Base-by-base conservation (phyloP, 257 asterid species). In the Lithospermum erythrorhizon region DNA sequence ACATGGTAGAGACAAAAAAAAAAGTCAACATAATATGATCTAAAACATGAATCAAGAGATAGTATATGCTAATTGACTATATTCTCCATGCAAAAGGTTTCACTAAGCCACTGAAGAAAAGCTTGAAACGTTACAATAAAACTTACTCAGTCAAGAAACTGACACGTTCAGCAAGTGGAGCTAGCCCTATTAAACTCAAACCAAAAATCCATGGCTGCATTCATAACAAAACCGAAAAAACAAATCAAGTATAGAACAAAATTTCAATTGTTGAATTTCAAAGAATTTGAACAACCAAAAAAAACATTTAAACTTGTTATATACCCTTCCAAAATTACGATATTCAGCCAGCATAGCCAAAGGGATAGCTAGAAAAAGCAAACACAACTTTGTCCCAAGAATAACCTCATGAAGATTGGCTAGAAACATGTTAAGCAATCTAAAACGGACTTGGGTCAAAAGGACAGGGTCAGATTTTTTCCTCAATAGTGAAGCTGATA, bases 141-240 rank as follows among this genome's bases (percentile, higher is more conserved):
- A 21, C 82, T 70, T 67, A 78, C 83, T 78, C 83, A 4, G 83
- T 78, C 32, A 78, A 61, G 69, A 78, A 78, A 65, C 83, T 73
- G 61, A 78, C 71, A 47, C 83, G 76, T 61, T 78, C 83, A 15
- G 83, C 83, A 16, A 78, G 75, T 21, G 79, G 79, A 22, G 78
- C 74, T 47, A 78, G 79, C 16, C 80, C 83, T 21, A 78, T 62
- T 52, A 78, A 65, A 62, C 83, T 78, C 65, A 78, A 57, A 8
- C 75, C 80, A 65, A 78, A 78, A 25, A 74, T 58, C 77, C 83
- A 78, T 1, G 73, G 64, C 83, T 78, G 80, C 25, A 68, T 54
- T 53, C 21, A 3, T 14, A 47, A 5, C 32, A 27, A 27, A 27
- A 27, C 27, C 27, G 25, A 27, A n/a, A 21, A 24, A 11, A 8